These are phyloP conservation scores for Starmerella riodocensis DNA, from an alignment of 805 yeast genomes.

Conservation along the genomic window DNA sequence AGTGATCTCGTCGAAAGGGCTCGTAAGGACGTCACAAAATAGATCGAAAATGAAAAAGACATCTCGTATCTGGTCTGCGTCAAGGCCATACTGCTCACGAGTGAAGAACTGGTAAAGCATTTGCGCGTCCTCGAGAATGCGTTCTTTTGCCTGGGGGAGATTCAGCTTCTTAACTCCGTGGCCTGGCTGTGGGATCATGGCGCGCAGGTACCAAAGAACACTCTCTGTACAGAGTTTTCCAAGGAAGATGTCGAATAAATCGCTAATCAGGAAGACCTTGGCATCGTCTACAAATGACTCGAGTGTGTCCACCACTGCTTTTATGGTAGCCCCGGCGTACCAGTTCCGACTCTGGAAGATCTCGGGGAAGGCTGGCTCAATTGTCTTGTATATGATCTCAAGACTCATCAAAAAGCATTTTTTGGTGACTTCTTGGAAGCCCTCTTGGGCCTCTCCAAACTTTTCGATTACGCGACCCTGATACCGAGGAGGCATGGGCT, in stretches of 20 bases:
- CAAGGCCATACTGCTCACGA: constrained; percentile 28
- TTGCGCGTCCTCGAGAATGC: constrained; percentile 49
- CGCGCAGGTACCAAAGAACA: constrained; percentile 37
- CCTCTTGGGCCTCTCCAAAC: constrained; percentile 57
- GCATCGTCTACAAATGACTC: constrained; percentile 61
- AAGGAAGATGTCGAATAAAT: constrained; percentile 40
- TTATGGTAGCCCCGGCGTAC: constrained; percentile 49
- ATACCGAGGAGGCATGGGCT: constrained; percentile 53
- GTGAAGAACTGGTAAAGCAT: constrained; percentile 42
- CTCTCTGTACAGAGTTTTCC: constrained; percentile 43
- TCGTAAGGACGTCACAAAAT: constrained; percentile 42
- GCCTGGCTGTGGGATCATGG: constrained; percentile 34
- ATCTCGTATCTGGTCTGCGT: constrained; percentile 31
- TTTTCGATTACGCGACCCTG: constrained; percentile 43
- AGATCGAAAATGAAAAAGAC: constrained; percentile 49
- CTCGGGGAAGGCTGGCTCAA: constrained; percentile 45
- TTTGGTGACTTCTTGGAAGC: constrained; percentile 63
- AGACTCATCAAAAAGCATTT: constrained; percentile 43
- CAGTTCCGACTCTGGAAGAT: constrained; percentile 52
- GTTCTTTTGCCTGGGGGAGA: constrained; percentile 32
- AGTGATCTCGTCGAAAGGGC: constrained; percentile 37
- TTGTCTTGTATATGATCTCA: constrained; percentile 58
- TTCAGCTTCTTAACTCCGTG: constrained; percentile 24
- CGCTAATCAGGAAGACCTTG: constrained; percentile 38
- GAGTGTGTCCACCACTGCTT: constrained; percentile 57